These are phyloP conservation scores for Petunia axillaris DNA, from an alignment of 257 asterid species.

Conservation along the genomic window DNA sequence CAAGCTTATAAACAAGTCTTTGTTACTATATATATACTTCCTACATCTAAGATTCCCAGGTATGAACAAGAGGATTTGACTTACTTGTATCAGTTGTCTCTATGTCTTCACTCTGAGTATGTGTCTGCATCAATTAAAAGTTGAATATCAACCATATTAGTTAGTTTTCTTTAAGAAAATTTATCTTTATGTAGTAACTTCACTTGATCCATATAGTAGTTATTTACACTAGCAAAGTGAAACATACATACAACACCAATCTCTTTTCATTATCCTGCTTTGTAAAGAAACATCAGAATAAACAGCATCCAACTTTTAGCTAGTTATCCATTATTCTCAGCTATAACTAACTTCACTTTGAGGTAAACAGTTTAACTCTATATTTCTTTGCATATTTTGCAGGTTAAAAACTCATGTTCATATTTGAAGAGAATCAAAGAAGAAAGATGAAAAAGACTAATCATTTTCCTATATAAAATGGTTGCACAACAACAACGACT, in stretches of 20 bases:
- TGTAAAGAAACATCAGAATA: neutral
- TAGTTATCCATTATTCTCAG: neutral
- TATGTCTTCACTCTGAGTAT: constrained; percentile 42
- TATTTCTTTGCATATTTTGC: neutral
- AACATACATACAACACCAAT: neutral
- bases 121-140: constrained; percentile 44
- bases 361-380: neutral
- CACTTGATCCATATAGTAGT: neutral
- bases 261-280: neutral
- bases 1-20: constrained; percentile 4
- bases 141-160: neutral
- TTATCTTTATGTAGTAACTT: neutral
- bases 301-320: neutral
- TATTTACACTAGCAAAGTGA: neutral
- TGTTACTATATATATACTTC: neutral
- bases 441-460: neutral
- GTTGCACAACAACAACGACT: neutral
- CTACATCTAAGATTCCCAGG: neutral
- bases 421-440: neutral
- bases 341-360: neutral
- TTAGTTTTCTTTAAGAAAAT: neutral
- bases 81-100: constrained; percentile 44
- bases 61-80: neutral
- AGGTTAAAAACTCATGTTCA: neutral
- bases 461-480: neutral